Conservation (phyloP, 371 early-diverging fungal species). For the Lichtheimia ramosa region DNA sequence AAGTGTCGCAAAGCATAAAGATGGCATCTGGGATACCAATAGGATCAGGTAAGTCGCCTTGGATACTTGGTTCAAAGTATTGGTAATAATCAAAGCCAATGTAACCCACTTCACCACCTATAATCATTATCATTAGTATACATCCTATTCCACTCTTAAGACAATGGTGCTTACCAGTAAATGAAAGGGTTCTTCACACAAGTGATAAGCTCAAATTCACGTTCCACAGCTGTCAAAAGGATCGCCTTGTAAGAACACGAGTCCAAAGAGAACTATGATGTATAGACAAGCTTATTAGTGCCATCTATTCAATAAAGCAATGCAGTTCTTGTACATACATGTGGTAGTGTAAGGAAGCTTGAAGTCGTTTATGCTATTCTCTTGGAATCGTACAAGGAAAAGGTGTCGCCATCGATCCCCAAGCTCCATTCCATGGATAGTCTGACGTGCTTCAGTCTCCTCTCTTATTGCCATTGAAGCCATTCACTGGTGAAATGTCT, state of each 20-base stretch:
- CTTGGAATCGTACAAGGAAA: too few relatives aligned
- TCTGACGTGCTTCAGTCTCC: too few relatives aligned
- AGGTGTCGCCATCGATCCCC: too few relatives aligned
- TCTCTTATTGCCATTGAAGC: too few relatives aligned
- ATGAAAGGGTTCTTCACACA: conserved; percentile 78
- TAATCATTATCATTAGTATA: not conserved
- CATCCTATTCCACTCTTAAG: not conserved
- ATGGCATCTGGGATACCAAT: conserved; percentile 91
- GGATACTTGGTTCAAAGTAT: conserved; percentile 91
- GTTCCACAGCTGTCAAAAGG: conserved; percentile 84
- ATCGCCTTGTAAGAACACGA: conserved; percentile 89
- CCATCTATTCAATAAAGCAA: too few relatives aligned
- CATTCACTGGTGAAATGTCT: too few relatives aligned
- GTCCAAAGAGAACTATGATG: too few relatives aligned
- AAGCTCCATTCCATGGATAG: too few relatives aligned
- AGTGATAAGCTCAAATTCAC: conserved; percentile 72
- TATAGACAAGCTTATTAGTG: too few relatives aligned
- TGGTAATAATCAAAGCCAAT: conserved; percentile 95
- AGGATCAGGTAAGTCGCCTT: conserved; percentile 77
- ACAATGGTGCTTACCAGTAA: conserved; percentile 64
- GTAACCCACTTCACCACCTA: conserved; percentile 96
- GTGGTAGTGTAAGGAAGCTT: too few relatives aligned
- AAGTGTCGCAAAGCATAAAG: conserved; percentile 90
- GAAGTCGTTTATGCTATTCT: too few relatives aligned
- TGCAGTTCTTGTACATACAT: too few relatives aligned